These are phyloP conservation scores for Lasiodiplodia citricola DNA, from an alignment of 2,329 filamentous ascomycete genomes.

Conservation along the genomic window DNA sequence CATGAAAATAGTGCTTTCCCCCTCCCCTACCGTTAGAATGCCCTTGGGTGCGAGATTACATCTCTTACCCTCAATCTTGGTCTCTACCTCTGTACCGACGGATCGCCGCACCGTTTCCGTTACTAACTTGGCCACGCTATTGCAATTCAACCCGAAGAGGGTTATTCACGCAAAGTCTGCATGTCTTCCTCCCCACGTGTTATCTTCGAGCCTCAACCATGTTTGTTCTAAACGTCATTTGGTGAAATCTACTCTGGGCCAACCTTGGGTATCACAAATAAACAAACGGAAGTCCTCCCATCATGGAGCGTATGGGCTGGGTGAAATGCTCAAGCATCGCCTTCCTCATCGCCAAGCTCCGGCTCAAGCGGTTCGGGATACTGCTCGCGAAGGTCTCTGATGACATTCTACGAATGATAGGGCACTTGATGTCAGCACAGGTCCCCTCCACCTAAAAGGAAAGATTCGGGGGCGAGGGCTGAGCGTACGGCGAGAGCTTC, in stretches of 20 bases:
- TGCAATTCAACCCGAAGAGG: not conserved
- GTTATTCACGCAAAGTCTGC: not conserved
- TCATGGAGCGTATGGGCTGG: not conserved
- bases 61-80: not conserved
- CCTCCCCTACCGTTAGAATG: not conserved
- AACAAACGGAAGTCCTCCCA: not conserved
- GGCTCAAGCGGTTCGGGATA: slow-evolving; percentile 36
- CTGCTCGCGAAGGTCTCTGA: slow-evolving; percentile 51
- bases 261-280: slow-evolving; percentile 7
- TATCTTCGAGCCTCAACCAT: not conserved
- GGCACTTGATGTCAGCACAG: not conserved
- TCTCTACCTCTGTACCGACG: not conserved
- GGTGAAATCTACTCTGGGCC: not conserved
- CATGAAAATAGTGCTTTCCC: not conserved
- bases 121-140: not conserved
- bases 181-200: not conserved
- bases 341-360: slow-evolving; percentile 7
- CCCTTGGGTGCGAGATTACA: not conserved
- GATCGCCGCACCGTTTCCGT: not conserved
- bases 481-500: slow-evolving; percentile 85
- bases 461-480: not conserved
- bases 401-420: slow-evolving; percentile 47
- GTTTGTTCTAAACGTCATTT: not conserved
- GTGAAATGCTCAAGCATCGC: not conserved
- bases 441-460: not conserved